Base-by-base conservation (phyloP, 2,329 filamentous ascomycete genomes). In the Shiraia sp. region DNA sequence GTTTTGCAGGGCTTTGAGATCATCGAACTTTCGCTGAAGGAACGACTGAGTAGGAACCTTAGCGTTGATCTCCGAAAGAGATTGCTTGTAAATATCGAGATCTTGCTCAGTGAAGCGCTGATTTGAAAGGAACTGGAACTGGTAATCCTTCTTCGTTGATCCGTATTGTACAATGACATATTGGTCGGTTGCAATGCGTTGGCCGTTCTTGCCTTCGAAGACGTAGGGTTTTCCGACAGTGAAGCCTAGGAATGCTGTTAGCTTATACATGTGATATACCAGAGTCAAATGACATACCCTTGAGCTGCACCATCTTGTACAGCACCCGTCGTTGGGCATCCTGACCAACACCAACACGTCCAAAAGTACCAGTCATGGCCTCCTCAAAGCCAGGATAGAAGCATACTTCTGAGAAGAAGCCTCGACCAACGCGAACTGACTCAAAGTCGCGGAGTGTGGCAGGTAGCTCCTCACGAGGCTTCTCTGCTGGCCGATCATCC, bases 341-440 rank as follows among this genome's bases (percentile, higher is more conserved):
- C 10, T 86, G 79, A 1, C 91, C 92, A 42, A 96, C 82, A 49
- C 85, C 88, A 52, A 97, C 83, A 36, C 93, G 88, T 26, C 86
- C 86, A 66, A 87, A 99, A 69, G 90, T 95, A 36, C 90, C 90
- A 12, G 78, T 82, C 59, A 96, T 87, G 22, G 87, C 80, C 7
- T 87, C 75, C 41, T 95, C 88, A 55, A 99, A 96, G 3, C 86
- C 86, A 9, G 93, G 93, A 56, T 91, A 92, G 74, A 95, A 96
- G 77, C 90, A 96, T 40, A 96, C 87, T 61, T 92, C 84, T 6
- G 87, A 86, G 67, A 99, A 96, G 61, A 90, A 88, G 54, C 82
- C 87, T 49, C 93, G 83, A 35, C 91, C 89, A 44, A 99, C 81
- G 42, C 90, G 83, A 38, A 92, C 82, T 36, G 88, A 83, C 63